These are phyloP conservation scores for Cnidoscolus chayamansa DNA, from an alignment of 441 rosid species.

Conservation along the genomic window DNA sequence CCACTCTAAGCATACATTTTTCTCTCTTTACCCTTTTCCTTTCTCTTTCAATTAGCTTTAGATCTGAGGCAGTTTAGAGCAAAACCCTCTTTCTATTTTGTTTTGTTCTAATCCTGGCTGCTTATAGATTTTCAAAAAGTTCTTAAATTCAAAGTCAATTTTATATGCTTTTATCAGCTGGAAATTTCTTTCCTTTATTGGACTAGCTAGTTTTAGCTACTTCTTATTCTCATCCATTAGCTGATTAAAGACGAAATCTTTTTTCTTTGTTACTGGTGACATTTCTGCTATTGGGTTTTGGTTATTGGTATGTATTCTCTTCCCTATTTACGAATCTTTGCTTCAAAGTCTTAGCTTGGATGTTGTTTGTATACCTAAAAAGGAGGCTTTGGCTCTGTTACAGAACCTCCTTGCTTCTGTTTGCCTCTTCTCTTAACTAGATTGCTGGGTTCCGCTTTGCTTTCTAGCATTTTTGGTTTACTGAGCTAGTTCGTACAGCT, in stretches of 20 bases:
- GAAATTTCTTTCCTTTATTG: conserved; percentile 25
- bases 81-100: conserved; percentile 28
- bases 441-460: conserved; percentile 29
- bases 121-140: background rate
- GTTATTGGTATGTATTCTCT: conserved; percentile 4
- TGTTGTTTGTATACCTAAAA: conserved; percentile 33
- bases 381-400: conserved; percentile 35
- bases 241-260: background rate
- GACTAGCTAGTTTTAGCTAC: conserved; percentile 14
- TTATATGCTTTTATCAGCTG: conserved; percentile 27
- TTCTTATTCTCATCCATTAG: background rate
- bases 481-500: conserved; percentile 13
- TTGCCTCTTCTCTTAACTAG: conserved; percentile 25
- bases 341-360: conserved; percentile 34
- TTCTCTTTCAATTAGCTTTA: conserved; percentile 23
- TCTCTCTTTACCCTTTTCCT: background rate
- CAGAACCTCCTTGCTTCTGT: conserved; percentile 39
- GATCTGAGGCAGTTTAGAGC: conserved; percentile 42
- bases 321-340: conserved; percentile 23
- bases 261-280: background rate
- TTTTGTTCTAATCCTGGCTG: conserved; percentile 25
- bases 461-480: conserved; percentile 19
- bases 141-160: conserved; percentile 26
- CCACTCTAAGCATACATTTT: conserved; percentile 32
- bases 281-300: conserved; percentile 16